Percentiles rank a stretch among this genome's conserved stretches.
These are phyloP conservation scores for Aspergillus mulundensis DNA, from an alignment of 495 filamentous ascomycete species.

Conservation along the genomic window DNA sequence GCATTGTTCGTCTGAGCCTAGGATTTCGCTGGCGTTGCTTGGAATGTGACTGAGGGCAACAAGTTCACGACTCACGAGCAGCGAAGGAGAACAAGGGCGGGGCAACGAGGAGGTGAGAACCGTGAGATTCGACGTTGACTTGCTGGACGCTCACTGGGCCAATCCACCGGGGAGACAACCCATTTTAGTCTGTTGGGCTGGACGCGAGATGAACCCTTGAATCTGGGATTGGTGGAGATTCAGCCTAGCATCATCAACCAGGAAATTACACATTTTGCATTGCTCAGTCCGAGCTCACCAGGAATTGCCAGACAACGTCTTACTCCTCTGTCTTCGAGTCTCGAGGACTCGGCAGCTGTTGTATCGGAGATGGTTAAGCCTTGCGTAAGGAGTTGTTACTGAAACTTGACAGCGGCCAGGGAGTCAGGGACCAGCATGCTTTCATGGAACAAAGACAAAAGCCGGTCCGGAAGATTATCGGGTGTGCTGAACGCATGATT, in stretches of 20 bases:
- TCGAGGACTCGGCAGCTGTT: background rate
- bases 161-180: background rate
- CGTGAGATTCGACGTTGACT: background rate
- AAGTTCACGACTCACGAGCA: background rate
- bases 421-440: constrained; percentile 6
- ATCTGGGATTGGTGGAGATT: constrained; percentile 5
- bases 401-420: background rate
- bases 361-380: too few relatives aligned
- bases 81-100: background rate
- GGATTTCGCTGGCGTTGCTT: background rate
- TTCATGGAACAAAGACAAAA: background rate
- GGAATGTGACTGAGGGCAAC: background rate
- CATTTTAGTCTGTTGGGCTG: constrained; percentile 5
- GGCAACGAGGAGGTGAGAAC: background rate
- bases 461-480: background rate
- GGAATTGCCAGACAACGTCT: background rate
- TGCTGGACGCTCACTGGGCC: background rate
- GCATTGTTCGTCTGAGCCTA: background rate
- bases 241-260: constrained; percentile 1
- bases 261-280: constrained; percentile 2
- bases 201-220: constrained; percentile 6
- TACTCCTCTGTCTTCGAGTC: background rate
- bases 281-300: background rate
- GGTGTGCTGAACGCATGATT: background rate
- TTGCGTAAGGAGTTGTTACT: background rate